phyloP scores from a whole-genome alignment of 768 basidiomycete species.

The Daedalea quercina region DNA sequence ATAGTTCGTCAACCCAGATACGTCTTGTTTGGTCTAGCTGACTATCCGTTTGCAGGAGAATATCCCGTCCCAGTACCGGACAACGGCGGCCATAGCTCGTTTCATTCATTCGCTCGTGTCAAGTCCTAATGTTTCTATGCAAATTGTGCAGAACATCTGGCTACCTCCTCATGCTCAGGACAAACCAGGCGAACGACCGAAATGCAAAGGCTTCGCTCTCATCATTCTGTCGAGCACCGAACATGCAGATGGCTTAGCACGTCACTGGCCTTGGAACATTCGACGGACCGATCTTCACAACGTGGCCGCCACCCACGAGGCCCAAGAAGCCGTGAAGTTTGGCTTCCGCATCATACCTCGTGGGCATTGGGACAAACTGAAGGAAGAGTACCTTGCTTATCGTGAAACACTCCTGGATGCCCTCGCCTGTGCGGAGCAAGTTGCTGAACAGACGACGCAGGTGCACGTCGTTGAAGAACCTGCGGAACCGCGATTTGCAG shows the following conservation, averaged over 20 bases:
- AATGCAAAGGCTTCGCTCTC: constrained; percentile 73
- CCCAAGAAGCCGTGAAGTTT: constrained; percentile 43
- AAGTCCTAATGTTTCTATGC: neutral
- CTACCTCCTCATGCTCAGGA: constrained; percentile 64
- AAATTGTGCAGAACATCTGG: constrained; percentile 42
- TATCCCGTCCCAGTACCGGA: constrained; percentile 50
- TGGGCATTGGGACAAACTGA: constrained; percentile 53
- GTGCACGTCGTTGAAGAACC: neutral
- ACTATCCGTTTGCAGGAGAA: constrained; percentile 46
- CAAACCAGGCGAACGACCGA: constrained; percentile 43
- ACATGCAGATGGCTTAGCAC: constrained; percentile 37
- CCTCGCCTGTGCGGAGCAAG: constrained; percentile 21
- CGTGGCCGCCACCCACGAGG: constrained; percentile 2
- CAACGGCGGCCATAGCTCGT: constrained; percentile 39
- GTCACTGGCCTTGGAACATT: constrained; percentile 58
- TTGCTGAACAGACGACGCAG: neutral
- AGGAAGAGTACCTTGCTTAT: constrained; percentile 64
- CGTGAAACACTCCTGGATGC: constrained; percentile 47
- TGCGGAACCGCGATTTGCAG: neutral
- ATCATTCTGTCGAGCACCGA: constrained; percentile 41
- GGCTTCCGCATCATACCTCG: constrained; percentile 57
- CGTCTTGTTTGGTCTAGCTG: too few relatives aligned
- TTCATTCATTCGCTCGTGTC: constrained; percentile 35
- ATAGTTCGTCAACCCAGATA: constrained; percentile 38
- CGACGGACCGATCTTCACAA: neutral